Evolutionary conservation across 192 early-diverging fungal genomes (phyloP).

Genomic region (Podila epicladia): DNA sequence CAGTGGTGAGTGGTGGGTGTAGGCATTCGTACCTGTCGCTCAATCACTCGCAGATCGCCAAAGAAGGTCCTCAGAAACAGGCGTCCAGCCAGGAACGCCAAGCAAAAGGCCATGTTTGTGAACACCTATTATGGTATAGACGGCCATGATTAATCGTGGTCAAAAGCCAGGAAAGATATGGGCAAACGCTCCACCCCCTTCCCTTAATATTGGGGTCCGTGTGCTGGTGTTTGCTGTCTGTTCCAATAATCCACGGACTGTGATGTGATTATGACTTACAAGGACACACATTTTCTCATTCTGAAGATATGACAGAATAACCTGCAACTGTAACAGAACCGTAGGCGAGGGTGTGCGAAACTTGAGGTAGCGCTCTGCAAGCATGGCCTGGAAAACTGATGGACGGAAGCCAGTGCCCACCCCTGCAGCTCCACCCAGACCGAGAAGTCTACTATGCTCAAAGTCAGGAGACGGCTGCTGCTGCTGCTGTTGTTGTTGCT

Average conservation of each 20-base stretch:
- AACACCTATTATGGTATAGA: constrained; percentile 34
- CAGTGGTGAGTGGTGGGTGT: not conserved
- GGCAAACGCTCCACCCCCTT: no score
- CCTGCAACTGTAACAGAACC: constrained; percentile 36
- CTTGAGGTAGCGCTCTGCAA: constrained; percentile 48
- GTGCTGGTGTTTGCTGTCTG: not conserved
- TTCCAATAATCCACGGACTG: not conserved
- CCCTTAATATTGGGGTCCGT: no score
- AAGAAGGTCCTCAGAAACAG: constrained; percentile 55
- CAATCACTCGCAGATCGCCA: constrained; percentile 55
- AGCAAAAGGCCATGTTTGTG: constrained; percentile 58
- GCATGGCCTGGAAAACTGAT: constrained; percentile 49
- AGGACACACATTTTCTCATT: constrained; percentile 58
- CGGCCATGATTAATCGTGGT: not conserved
- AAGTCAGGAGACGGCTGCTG: not conserved
- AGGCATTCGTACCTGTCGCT: constrained; percentile 51
- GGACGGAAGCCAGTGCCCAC: constrained; percentile 42
- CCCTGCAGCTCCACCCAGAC: constrained; percentile 29
- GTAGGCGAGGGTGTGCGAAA: constrained; percentile 40
- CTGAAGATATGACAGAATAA: constrained; percentile 55
- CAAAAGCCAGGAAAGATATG: not conserved
- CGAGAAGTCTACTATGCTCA: constrained; percentile 24
- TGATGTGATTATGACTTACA: constrained; percentile 23
- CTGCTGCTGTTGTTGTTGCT: no score
- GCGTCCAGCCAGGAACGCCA: constrained; percentile 53